Base-by-base conservation (phyloP, 2,329 filamentous ascomycete species). In the Colletotrichum spaethianum region DNA sequence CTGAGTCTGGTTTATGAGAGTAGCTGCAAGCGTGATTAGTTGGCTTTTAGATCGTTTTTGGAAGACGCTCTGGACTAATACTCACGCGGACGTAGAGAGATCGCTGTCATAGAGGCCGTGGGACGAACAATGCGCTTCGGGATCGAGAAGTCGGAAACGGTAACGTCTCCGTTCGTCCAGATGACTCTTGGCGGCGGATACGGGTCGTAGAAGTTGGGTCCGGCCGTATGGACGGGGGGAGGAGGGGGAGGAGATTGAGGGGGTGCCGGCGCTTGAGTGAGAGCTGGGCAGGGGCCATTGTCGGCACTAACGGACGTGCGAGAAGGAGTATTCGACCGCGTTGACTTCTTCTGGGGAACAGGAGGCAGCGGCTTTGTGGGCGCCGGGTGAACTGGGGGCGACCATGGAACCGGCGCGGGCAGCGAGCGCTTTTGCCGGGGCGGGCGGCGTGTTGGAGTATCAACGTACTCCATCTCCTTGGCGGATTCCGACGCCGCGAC, bases 291-390 rank as follows among this genome's bases (percentile, higher is more conserved):
- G 4, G 69, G 38, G 9, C 52, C 70, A 11, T 53, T 53, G 28
- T 59, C 50, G 12, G 40, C 44, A 28, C 63, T 60, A 23, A 70
- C 28, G 9, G 57, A 57, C 56, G 36, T 28, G 31, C 26, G 14
- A 36, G 6, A 7, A 42, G 14, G 38, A 23, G 38, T 23, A 20
- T 64, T 53, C 16, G 46, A 2, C 16, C 38, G 66, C 12, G 23
- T 4, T 28, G 44, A 63, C 38, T 31, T 63, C 23, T 42, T 53
- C 20, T n/a, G 26, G 6, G 70, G 70, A 4, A 70, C 23, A 12
- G 66, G 50, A 8, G 70, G 70, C 52, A 72, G 26, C n/a, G 70
- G 70, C 53, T 70, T 72, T 59, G 55, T 55, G 53, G 70, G 70
- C 20, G 70, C 65, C 65, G 42, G 59, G n/a, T 33, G 26, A 46